These are phyloP conservation scores for Inonotus hispidus DNA, from an alignment of 1,284 basidiomycete species.

Conservation along the genomic window DNA sequence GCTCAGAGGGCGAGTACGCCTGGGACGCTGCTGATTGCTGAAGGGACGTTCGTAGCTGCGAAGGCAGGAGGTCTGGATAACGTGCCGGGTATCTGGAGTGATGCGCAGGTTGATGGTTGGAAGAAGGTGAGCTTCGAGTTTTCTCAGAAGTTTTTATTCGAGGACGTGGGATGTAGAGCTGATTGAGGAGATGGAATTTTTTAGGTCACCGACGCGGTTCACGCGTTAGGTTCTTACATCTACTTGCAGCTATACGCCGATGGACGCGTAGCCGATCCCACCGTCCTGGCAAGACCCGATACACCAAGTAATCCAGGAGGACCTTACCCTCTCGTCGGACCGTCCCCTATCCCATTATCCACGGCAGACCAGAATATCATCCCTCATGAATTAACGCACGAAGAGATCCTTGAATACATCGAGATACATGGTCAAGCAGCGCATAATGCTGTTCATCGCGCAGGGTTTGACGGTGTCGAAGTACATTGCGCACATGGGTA, in stretches of 20 bases:
- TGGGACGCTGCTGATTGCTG: slow-evolving; percentile 45
- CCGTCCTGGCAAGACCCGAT: slow-evolving; percentile 21
- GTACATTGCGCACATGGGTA: slow-evolving; percentile 39
- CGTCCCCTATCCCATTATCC: slow-evolving; percentile 38
- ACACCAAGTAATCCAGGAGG: slow-evolving; percentile 26
- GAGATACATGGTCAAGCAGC: slow-evolving; percentile 25
- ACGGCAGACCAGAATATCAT: slow-evolving; percentile 24
- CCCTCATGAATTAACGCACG: slow-evolving; percentile 31
- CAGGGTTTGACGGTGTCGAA: slow-evolving; percentile 46
- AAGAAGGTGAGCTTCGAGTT: slow-evolving; percentile 39
- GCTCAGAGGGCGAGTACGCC: slow-evolving; percentile 37
- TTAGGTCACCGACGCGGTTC: slow-evolving; percentile 35
- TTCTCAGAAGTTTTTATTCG: slow-evolving; percentile 14
- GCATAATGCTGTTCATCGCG: slow-evolving; percentile 27
- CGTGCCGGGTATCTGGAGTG: slow-evolving; percentile 40
- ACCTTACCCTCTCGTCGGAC: slow-evolving; percentile 32
- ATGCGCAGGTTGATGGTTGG: slow-evolving; percentile 43
- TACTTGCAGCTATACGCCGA: slow-evolving; percentile 42
- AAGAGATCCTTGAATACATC: slow-evolving; percentile 35
- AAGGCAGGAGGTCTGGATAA: slow-evolving; percentile 34
- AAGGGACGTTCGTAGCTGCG: slow-evolving; percentile 39
- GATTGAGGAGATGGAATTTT: slow-evolving; percentile 9
- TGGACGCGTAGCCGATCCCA: slow-evolving; percentile 32
- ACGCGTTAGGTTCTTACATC: slow-evolving; percentile 35
- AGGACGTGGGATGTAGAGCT: background rate